A percentile compares a stretch with the other conserved stretches of the same genome.
Conservation (phyloP, 257 asterid genomes). For the Lantana camara region DNA sequence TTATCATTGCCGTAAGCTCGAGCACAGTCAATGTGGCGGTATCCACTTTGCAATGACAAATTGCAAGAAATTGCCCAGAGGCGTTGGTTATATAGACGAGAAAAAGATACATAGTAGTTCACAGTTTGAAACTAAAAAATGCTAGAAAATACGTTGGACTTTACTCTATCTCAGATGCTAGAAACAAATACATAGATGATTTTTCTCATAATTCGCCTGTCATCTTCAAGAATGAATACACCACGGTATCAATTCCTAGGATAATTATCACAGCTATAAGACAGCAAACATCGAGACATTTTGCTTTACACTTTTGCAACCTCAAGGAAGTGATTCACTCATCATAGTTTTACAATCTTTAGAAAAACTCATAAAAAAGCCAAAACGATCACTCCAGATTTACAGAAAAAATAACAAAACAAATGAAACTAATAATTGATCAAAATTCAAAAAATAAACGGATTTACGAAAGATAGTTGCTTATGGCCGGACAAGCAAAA, state of each 20-base stretch:
- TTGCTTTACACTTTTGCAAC: no score
- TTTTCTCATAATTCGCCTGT: not conserved
- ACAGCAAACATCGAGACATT: no score
- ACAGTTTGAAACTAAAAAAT: not conserved
- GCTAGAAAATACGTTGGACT: not conserved
- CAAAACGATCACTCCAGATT: not conserved
- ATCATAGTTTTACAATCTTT: no score
- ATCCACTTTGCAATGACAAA: constrained; percentile 32
- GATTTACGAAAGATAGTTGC: no score
- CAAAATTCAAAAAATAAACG: no score
- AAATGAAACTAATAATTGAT: not conserved
- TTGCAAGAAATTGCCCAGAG: not conserved
- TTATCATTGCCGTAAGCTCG: constrained; percentile 39
- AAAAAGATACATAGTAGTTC: not conserved
- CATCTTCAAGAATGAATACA: not conserved
- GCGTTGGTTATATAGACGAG: not conserved
- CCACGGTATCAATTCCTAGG: not conserved
- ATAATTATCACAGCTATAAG: not conserved
- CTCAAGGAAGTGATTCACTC: not conserved
- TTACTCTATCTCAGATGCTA: not conserved
- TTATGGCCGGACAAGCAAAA: not conserved
- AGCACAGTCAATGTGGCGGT: constrained; percentile 49
- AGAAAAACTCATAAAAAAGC: not conserved
- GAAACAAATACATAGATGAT: no score
- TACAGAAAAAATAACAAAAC: not conserved